Evolutionary conservation across 108 stramenopile species (phyloP), one percentile per base, ranked within the genome.

Genomic region (Mediolabrus comicus): DNA sequence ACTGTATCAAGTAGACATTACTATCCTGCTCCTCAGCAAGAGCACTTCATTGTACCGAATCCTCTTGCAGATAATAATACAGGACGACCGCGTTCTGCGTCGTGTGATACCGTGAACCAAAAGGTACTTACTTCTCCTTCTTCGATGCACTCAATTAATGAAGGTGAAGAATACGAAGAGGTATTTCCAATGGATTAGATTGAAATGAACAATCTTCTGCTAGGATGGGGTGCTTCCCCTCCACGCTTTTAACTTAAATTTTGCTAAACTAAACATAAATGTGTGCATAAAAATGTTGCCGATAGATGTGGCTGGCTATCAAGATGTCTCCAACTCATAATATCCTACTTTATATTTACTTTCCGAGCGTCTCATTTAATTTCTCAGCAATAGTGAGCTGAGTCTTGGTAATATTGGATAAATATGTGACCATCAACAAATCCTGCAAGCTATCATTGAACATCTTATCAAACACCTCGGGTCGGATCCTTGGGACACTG

Each of bases 351-450:
- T 22, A 49, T 49, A 24, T 13, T 67, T 60, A 76, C 75, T 76
- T 81, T 33, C 90, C 90, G 77, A 92, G 77, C 19, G 80, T 86
- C 11, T 87, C 87, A 84, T 95, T 90, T 71, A 98, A 72, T 69
- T 97, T 96, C 77, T 98, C 98, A n/a, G 97, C 94, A 76, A 98
- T 91, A 26, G 86, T 72, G 30, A 97, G 74, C 77, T 98, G 97
- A 26, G 96, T 96, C 81, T 87, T 81, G 13, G 98, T 97, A 39
- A 97, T 81, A 72, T 93, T 91, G 61, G 90, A 81, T 69, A 98
- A 90, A 80, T 97, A 97, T 9, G 92, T 89, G 16, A 98, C 98
- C 97, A 98, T 98, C 65, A 98, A 83, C 71, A 98, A 77, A 84
- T 98, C 98, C 76, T 97, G 97, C 77, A 96, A 74, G 41, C 93